Base-by-base conservation (phyloP, 192 early-diverging fungal genomes). In the Coemansia sp. region DNA sequence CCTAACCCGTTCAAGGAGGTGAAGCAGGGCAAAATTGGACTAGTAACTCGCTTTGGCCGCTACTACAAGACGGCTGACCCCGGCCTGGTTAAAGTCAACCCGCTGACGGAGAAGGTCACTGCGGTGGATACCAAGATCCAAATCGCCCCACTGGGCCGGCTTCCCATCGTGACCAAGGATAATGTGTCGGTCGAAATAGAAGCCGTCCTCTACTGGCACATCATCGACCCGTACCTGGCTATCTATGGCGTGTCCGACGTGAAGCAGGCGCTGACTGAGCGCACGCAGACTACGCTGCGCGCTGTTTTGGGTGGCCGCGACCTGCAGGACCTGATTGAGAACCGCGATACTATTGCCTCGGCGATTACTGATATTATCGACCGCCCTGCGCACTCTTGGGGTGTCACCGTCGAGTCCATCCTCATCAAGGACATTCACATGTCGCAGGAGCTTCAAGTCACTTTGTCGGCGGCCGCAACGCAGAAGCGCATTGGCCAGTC, bases 281-380 rank as follows among this genome's bases (percentile, higher is more conserved):
- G 94, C 59, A 94, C 95, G 1, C 91, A 94, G 73, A 96, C 95
- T 16, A 96, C 94, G 0, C 72, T 97, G 33, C 85, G 95, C 16
- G 90, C 93, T 23, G 91, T 93, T 43, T 71, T 96, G 13, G 94
- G 94, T 36, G 85, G 87, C 25, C 88, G 89, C 25, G 89, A 89
- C 3, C 77, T 97, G 18, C 95, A 97, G 77, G 94, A 94, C 23
- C 79, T 85, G 68, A 91, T 97, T 59, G 95, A 97, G 77, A 91
- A 95, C 78, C 87, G 95, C 20, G 90, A 94, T 53, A 85, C 87
- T 0, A 91, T 97, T 65, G 92, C 93, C 3, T 86, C 87, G 59
- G 93, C 93, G 43, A 95, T 97, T 66, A 86, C 91, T 28, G 86
- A 84, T 10, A 88, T 95, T 16, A 95, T 96, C 61, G 93, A 88